Percentiles rank a stretch among this genome's conserved stretches.
phyloP scores from a whole-genome alignment of 1,284 basidiomycete species.

The Cerrena zonata region DNA sequence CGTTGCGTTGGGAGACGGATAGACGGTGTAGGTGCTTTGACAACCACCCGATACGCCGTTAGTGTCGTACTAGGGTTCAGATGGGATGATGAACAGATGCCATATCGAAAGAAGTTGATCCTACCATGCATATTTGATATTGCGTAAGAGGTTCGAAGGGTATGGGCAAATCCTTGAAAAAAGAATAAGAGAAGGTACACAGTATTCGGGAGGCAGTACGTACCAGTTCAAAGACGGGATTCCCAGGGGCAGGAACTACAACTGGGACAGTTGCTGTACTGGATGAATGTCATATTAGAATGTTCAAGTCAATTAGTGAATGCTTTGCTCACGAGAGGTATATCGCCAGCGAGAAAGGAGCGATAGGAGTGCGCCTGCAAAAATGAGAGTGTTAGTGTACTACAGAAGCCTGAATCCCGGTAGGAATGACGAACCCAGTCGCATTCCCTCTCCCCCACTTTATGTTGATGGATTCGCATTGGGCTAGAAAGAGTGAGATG shows the following conservation, averaged over 20 bases:
- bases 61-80: constrained; percentile 42
- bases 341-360: constrained; percentile 57
- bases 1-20: constrained; percentile 32
- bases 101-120: constrained; percentile 6
- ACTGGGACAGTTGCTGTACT: constrained; percentile 50
- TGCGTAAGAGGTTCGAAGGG: constrained; percentile 55
- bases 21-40: constrained; percentile 49
- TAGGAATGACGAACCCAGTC: constrained; percentile 35
- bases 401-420: constrained; percentile 4
- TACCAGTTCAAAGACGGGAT: constrained; percentile 37
- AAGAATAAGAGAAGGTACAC: background rate
- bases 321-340: constrained; percentile 51
- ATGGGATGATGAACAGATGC: background rate
- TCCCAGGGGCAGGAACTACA: constrained; percentile 43
- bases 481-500: constrained; percentile 30
- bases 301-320: background rate
- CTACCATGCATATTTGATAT: constrained; percentile 66
- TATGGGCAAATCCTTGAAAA: constrained; percentile 47
- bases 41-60: constrained; percentile 57
- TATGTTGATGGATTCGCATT: constrained; percentile 52
- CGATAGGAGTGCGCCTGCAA: constrained; percentile 46
- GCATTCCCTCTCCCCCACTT: constrained; percentile 41
- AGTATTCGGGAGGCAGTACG: constrained; percentile 17
- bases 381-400: too few species aligned
- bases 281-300: background rate